Conservation (phyloP, 2,329 filamentous ascomycete species). For the Colletotrichum filicis region DNA sequence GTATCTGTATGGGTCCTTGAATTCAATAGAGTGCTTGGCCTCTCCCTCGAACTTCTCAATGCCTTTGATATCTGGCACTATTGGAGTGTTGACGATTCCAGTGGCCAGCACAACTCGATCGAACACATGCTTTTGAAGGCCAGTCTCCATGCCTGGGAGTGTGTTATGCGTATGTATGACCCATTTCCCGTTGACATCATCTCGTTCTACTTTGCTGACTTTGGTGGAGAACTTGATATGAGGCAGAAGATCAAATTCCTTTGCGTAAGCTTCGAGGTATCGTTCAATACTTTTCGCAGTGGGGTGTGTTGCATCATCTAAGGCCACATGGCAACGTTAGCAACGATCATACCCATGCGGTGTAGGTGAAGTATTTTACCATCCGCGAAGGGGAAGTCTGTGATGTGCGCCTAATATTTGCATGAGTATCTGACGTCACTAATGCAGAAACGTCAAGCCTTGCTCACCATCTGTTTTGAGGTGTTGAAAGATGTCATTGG, state of each 20-base stretch:
- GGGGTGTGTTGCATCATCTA: slow-evolving; percentile 42
- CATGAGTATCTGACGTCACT: background rate
- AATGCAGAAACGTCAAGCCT: too few species aligned
- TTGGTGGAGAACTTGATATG: slow-evolving; percentile 39
- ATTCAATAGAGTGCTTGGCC: slow-evolving; percentile 31
- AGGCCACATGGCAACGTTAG: background rate
- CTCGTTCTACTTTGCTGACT: slow-evolving; percentile 16
- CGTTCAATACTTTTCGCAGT: slow-evolving; percentile 42
- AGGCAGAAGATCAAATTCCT: slow-evolving; percentile 48
- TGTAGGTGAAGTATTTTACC: background rate
- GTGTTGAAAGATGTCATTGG: slow-evolving; percentile 33
- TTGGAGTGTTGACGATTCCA: slow-evolving; percentile 22
- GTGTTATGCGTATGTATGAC: background rate
- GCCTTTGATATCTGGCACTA: slow-evolving; percentile 27
- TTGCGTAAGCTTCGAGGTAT: slow-evolving; percentile 53
- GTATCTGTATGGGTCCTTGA: slow-evolving; percentile 30
- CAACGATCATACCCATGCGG: background rate
- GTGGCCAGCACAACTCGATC: slow-evolving; percentile 33
- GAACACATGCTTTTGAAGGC: background rate
- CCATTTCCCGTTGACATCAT: slow-evolving; percentile 18
- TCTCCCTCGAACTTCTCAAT: slow-evolving; percentile 35
- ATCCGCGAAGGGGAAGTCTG: slow-evolving; percentile 30
- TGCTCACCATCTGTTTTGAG: slow-evolving; percentile 21
- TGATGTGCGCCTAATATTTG: slow-evolving; percentile 4
- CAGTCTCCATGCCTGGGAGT: background rate